Conservation (phyloP, 371 early-diverging fungal species). For the Mucor velutinosus region DNA sequence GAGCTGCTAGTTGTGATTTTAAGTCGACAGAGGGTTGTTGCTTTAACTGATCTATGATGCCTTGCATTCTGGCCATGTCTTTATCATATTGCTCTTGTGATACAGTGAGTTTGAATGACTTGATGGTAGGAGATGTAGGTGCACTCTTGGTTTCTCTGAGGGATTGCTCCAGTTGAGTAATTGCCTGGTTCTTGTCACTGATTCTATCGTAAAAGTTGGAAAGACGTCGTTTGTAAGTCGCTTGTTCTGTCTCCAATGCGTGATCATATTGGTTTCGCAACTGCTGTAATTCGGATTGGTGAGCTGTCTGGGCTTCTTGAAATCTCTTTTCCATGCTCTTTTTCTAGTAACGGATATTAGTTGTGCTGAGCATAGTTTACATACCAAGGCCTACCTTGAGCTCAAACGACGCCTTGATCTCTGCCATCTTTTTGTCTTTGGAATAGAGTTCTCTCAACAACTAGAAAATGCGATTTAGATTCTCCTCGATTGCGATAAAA, state of each 20-base stretch:
- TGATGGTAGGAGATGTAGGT: conserved; percentile 15
- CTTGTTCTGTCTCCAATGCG: conserved; percentile 22
- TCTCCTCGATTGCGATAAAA: neutral
- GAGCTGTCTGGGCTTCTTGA: conserved; percentile 14
- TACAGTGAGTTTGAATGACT: neutral
- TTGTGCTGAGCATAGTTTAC: neutral
- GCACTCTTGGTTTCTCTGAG: conserved; percentile 18
- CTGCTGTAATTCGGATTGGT: conserved; percentile 17
- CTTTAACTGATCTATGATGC: neutral
- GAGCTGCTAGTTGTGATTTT: conserved; percentile 1
- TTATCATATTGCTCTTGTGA: conserved; percentile 9
- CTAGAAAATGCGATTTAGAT: conserved; percentile 9
- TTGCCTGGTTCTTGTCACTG: conserved; percentile 14
- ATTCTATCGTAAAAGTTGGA: conserved; percentile 25
- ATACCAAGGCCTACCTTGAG: neutral
- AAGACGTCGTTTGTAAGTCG: conserved; percentile 28
- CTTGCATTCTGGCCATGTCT: neutral
- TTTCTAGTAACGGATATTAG: neutral
- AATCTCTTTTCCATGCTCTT: conserved; percentile 10
- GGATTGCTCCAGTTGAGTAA: neutral
- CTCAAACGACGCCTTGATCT: neutral
- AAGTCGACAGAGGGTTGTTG: neutral
- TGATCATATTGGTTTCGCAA: conserved; percentile 14
- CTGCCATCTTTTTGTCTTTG: conserved; percentile 26
- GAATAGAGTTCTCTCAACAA: conserved; percentile 32